phyloP scores from a whole-genome alignment of 2,329 filamentous ascomycete genomes.

The Alternaria sp. region DNA sequence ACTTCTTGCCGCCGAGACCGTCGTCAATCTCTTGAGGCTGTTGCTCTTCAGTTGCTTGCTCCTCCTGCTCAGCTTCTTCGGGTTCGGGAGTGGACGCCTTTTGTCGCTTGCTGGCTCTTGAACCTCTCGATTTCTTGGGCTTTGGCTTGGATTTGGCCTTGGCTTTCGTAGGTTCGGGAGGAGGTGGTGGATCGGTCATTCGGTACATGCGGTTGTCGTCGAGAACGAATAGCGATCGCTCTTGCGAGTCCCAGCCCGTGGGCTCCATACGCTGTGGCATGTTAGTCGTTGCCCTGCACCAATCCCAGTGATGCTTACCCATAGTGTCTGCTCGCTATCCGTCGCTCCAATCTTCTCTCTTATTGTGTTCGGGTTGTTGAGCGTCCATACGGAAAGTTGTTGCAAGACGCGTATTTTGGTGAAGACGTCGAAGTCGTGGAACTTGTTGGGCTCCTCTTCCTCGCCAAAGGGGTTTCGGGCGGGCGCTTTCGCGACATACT shows the following conservation, averaged over 20 bases:
- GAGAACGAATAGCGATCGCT: constrained; percentile 85
- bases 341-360: constrained; percentile 85
- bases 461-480: constrained; percentile 83
- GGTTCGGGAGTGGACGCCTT: constrained; percentile 60
- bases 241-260: constrained; percentile 86
- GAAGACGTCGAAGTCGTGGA: constrained; percentile 81
- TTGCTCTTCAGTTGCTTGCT: constrained; percentile 36
- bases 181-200: constrained; percentile 74
- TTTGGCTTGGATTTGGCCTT: constrained; percentile 61
- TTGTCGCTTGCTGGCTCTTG: constrained; percentile 74
- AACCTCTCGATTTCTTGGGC: constrained; percentile 62
- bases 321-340: constrained; percentile 79
- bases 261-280: constrained; percentile 69
- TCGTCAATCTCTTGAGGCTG: constrained; percentile 56
- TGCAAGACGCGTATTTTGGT: constrained; percentile 84
- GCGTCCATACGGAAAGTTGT: constrained; percentile 86
- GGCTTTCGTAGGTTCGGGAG: constrained; percentile 62
- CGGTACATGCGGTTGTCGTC: constrained; percentile 95
- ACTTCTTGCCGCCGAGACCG: constrained; percentile 76
- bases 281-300: constrained; percentile 20
- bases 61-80: constrained; percentile 51
- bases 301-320: constrained; percentile 65
- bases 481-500: constrained; percentile 83
- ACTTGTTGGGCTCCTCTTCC: constrained; percentile 73
- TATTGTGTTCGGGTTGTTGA: constrained; percentile 85